These are phyloP conservation scores for Trifolium repens DNA, from an alignment of 306 rosid species.

Conservation along the genomic window DNA sequence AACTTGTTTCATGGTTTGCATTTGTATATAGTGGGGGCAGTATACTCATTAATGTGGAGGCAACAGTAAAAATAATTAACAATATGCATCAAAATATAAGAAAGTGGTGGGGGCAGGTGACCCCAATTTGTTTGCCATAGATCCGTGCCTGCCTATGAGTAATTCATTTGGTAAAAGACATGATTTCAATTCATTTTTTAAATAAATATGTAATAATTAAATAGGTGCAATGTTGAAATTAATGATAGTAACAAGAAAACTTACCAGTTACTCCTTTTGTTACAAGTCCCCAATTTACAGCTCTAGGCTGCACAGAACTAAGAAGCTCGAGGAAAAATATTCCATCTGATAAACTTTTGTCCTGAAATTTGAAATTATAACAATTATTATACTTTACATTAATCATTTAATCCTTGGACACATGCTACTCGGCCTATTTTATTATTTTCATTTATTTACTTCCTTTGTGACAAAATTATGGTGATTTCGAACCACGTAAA, in stretches of 20 bases:
- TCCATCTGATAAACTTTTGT: conserved; percentile 83
- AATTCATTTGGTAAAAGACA: neutral
- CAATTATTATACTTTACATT: neutral
- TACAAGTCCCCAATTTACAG: conserved; percentile 91
- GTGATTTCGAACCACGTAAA: neutral
- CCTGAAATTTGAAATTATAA: conserved; percentile 58
- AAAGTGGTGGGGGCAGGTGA: too few species aligned
- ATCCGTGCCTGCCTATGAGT: too few species aligned
- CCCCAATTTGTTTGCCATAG: too few species aligned
- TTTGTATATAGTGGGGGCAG: too few species aligned
- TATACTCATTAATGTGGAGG: too few species aligned
- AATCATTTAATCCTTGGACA: neutral
- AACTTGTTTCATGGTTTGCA: too few species aligned
- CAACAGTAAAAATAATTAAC: too few species aligned
- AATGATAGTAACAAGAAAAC: conserved; percentile 30
- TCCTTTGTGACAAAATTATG: neutral
- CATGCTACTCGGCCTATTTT: neutral
- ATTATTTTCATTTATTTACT: too few species aligned
- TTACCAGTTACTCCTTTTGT: conserved; percentile 88
- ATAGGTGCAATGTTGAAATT: neutral
- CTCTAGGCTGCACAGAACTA: conserved; percentile 86
- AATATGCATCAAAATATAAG: too few species aligned
- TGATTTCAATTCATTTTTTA: neutral
- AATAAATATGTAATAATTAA: neutral
- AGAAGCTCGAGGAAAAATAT: conserved; percentile 95